A percentile compares a stretch with the other conserved stretches of the same genome.
Conservation (phyloP, 2,329 filamentous ascomycete species). For the Orbilia brochopaga region DNA sequence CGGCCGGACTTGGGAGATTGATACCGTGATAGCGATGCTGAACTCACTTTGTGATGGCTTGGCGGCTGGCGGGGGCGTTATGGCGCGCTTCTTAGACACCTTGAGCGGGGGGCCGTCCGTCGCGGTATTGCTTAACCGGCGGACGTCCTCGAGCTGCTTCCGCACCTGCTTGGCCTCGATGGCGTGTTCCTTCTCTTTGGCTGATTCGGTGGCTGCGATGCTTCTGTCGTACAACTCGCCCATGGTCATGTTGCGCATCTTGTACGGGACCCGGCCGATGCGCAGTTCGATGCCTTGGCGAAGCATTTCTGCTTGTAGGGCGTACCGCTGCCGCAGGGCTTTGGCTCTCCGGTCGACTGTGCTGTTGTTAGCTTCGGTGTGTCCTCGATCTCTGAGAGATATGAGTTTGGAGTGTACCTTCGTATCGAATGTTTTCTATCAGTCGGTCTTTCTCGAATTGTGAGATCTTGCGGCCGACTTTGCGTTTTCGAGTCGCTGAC, state of each 20-base stretch:
- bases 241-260: conserved; percentile 47
- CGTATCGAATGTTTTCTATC: conserved; percentile 46
- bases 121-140: conserved; percentile 26
- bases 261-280: conserved; percentile 41
- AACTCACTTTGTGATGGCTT: conserved; percentile 28
- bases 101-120: conserved; percentile 16
- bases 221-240: conserved; percentile 44
- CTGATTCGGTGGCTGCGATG: conserved; percentile 14
- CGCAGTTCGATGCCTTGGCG: conserved; percentile 41
- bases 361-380: background rate
- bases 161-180: conserved; percentile 24
- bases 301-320: conserved; percentile 43
- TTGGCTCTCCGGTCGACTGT: conserved; percentile 39
- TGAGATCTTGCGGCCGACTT: conserved; percentile 34
- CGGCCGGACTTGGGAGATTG: background rate
- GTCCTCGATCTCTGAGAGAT: background rate
- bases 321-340: conserved; percentile 39
- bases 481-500: conserved; percentile 17
- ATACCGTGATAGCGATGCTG: background rate
- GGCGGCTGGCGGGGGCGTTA: conserved; percentile 13
- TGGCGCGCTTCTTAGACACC: conserved; percentile 30
- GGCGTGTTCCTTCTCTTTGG: conserved; percentile 12
- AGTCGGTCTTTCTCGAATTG: conserved; percentile 47
- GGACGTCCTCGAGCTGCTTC: conserved; percentile 40
- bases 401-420: conserved; percentile 19